These are phyloP conservation scores for Cymbopogon flexuosus DNA, from an alignment of 202 grass and related monocot species.

Conservation along the genomic window DNA sequence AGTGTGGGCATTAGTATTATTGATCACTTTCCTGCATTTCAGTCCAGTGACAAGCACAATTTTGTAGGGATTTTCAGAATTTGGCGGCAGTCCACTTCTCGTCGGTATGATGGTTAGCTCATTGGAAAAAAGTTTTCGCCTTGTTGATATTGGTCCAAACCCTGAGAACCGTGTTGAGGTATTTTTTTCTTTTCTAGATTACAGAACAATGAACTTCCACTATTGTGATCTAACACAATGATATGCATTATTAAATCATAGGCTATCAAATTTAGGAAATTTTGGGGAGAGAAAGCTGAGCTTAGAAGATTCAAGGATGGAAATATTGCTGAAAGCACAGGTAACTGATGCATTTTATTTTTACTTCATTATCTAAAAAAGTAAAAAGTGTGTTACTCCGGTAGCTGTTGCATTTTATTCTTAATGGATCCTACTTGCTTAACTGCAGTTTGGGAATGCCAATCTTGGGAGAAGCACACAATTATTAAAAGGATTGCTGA, in stretches of 20 bases:
- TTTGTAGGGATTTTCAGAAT: conserved; percentile 80
- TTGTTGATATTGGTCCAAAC: conserved; percentile 82
- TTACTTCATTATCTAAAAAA: neutral
- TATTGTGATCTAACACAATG: neutral
- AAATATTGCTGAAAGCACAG: conserved; percentile 93
- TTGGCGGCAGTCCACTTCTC: conserved; percentile 57
- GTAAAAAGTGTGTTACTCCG: conserved; percentile 9
- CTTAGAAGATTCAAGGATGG: conserved; percentile 96
- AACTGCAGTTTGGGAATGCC: conserved; percentile 74
- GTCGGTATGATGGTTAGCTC: conserved; percentile 67
- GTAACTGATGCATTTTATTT: conserved; percentile 40
- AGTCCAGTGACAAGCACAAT: conserved; percentile 20
- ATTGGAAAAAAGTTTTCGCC: conserved; percentile 64
- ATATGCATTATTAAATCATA: conserved; percentile 38
- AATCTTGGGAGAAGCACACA: conserved; percentile 69
- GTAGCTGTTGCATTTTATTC: conserved; percentile 36
- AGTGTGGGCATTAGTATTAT: conserved; percentile 31
- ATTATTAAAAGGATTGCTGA: conserved; percentile 74
- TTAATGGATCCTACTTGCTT: conserved; percentile 17
- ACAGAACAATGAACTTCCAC: neutral
- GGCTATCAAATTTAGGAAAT: conserved; percentile 73
- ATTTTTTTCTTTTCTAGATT: conserved; percentile 30
- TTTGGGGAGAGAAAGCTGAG: conserved; percentile 95
- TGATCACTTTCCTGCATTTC: conserved; percentile 19
- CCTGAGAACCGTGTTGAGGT: conserved; percentile 78